phyloP scores from a whole-genome alignment of 1,139 yeast genomes.

The Sugiyamaella pinicola region DNA sequence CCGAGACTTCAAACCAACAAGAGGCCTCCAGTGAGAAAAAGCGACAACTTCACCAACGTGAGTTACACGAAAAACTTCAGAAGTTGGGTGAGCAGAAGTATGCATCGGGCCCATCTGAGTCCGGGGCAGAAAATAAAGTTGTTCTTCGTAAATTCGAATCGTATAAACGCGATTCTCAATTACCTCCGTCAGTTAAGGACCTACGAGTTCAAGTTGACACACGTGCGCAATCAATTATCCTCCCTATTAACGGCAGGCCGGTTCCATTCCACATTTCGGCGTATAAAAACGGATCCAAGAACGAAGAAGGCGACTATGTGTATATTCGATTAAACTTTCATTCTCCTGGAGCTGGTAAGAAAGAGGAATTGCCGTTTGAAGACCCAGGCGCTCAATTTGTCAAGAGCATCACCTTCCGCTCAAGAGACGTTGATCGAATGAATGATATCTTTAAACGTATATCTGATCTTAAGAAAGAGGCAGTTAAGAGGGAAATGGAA shows the following conservation, averaged over 20 bases:
- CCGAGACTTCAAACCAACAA: slow-evolving; percentile 64
- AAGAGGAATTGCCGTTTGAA: slow-evolving; percentile 85
- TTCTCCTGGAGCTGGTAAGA: slow-evolving; percentile 83
- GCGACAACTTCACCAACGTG: slow-evolving; percentile 79
- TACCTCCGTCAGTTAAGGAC: slow-evolving; percentile 81
- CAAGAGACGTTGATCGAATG: slow-evolving; percentile 91
- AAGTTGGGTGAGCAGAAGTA: slow-evolving; percentile 62
- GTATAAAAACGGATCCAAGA: slow-evolving; percentile 91
- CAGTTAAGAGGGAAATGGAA: slow-evolving; percentile 88
- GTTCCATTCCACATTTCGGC: slow-evolving; percentile 97
- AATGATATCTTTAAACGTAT: slow-evolving; percentile 87
- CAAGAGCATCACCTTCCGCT: slow-evolving; percentile 83
- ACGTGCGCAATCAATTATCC: slow-evolving; percentile 82
- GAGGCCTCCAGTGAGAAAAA: slow-evolving; percentile 82
- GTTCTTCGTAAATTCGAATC: slow-evolving; percentile 92
- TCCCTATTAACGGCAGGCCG: slow-evolving; percentile 94
- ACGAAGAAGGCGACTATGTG: slow-evolving; percentile 95
- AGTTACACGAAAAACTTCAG: slow-evolving; percentile 80
- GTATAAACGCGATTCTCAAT: slow-evolving; percentile 87
- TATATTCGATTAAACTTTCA: slow-evolving; percentile 88
- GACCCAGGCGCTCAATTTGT: slow-evolving; percentile 86
- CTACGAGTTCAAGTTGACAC: slow-evolving; percentile 84
- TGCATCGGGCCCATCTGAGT: slow-evolving; percentile 42
- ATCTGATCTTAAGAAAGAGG: slow-evolving; percentile 88
- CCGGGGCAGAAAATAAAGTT: slow-evolving; percentile 69